Conservation (phyloP, 257 asterid genomes). For the Scutellaria baicalensis region DNA sequence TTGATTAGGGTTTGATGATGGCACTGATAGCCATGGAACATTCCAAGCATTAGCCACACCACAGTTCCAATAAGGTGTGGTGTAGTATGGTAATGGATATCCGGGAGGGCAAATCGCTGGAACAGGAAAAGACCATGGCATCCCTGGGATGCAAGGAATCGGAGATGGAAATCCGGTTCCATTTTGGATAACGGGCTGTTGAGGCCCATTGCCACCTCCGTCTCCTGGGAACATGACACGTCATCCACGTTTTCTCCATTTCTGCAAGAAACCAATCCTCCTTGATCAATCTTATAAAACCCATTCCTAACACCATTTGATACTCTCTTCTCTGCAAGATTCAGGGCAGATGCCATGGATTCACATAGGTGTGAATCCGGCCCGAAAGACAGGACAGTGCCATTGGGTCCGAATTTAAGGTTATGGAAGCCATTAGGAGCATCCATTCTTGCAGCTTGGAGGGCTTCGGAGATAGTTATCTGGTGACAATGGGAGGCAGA, state of each 20-base stretch:
- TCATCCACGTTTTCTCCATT: conserved; percentile 24
- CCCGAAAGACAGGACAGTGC: conserved; percentile 70
- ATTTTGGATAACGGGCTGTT: conserved; percentile 31
- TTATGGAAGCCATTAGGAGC: conserved; percentile 36
- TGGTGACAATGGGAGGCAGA: conserved; percentile 47
- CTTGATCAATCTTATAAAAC: background rate
- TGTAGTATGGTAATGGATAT: conserved; percentile 54
- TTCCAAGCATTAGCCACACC: conserved; percentile 52
- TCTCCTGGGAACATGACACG: conserved; percentile 20
- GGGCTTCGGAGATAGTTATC: conserved; percentile 65
- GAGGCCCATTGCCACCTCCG: conserved; percentile 20
- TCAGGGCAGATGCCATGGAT: conserved; percentile 47
- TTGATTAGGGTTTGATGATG: conserved; percentile 28
- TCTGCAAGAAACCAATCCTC: background rate
- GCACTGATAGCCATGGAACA: conserved; percentile 49
- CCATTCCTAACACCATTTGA: conserved; percentile 4
- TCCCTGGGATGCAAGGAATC: conserved; percentile 46
- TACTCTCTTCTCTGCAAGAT: conserved; percentile 36
- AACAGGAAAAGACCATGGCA: conserved; percentile 52
- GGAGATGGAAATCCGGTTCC: conserved; percentile 46
- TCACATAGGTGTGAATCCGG: conserved; percentile 45
- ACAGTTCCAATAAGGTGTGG: conserved; percentile 58
- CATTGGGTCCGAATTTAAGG: conserved; percentile 38
- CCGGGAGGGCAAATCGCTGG: conserved; percentile 53
- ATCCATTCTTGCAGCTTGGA: conserved; percentile 41